Conservation (phyloP, 129 eudicot genomes). For the Scalesia atractyloides region DNA sequence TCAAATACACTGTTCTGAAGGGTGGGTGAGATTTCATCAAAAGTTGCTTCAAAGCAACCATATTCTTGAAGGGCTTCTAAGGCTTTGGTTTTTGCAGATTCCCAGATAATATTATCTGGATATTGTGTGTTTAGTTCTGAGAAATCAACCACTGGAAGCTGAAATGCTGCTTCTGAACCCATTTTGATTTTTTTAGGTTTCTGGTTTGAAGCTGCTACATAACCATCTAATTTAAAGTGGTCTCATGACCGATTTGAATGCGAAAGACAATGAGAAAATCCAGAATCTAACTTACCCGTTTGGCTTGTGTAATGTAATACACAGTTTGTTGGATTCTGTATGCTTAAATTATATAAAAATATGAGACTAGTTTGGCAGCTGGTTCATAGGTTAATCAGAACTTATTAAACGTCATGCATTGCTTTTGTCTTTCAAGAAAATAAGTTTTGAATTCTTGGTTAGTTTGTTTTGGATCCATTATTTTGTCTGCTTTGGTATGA, state of each 20-base stretch:
- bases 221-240: not conserved
- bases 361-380: not conserved
- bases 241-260: not conserved
- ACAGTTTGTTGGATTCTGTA: not conserved
- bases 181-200: constrained; percentile 10
- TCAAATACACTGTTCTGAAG: constrained; percentile 35
- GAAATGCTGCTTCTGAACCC: constrained; percentile 42
- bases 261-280: not conserved
- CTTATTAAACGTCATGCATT: not conserved
- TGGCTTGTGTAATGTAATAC: no score
- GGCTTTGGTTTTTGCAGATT: constrained; percentile 51
- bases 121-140: constrained; percentile 21
- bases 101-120: constrained; percentile 49
- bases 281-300: not conserved
- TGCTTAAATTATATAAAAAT: not conserved
- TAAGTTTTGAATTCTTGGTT: not conserved
- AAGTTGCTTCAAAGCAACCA: constrained; percentile 50
- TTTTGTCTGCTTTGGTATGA: constrained; percentile 3
- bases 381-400: constrained; percentile 31
- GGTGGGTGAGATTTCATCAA: constrained; percentile 24
- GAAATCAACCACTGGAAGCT: constrained; percentile 36
- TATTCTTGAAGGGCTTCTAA: constrained; percentile 46
- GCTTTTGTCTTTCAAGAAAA: constrained; percentile 2
- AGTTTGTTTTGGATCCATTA: constrained; percentile 20
- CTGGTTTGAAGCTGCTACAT: constrained; percentile 5